Percentiles rank a stretch among this genome's conserved stretches.
Evolutionary conservation across 805 yeast species (phyloP).

Genomic region (Metschnikowia borealis): DNA sequence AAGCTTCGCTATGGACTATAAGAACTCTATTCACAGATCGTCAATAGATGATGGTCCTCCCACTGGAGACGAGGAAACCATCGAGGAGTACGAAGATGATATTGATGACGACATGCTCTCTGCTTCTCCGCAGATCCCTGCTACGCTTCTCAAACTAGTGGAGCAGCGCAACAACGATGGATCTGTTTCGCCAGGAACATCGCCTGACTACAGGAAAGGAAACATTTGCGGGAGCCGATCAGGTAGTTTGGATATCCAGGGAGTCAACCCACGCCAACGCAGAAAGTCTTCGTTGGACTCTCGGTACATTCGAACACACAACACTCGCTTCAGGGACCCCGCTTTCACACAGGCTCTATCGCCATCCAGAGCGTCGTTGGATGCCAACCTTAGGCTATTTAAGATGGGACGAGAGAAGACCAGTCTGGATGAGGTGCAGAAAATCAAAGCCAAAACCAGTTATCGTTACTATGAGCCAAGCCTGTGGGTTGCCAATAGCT

Average conservation of each 20-base stretch:
- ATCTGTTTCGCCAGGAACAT: slow-evolving; percentile 27
- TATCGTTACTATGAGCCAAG: slow-evolving; percentile 42
- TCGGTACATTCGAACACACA: slow-evolving; percentile 22
- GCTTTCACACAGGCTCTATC: slow-evolving; percentile 8
- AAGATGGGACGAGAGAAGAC: slow-evolving; percentile 9
- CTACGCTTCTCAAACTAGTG: slow-evolving; percentile 51
- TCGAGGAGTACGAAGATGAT: slow-evolving; percentile 37
- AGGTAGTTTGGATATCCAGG: slow-evolving; percentile 20
- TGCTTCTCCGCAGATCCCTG: slow-evolving; percentile 69
- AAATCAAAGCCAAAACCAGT: slow-evolving; percentile 21
- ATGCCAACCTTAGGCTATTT: slow-evolving; percentile 13
- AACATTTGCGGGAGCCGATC: slow-evolving; percentile 15
- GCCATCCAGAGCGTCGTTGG: slow-evolving; percentile 14
- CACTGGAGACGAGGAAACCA: slow-evolving; percentile 22
- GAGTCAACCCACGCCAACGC: slow-evolving; percentile 7
- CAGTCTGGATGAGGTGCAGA: slow-evolving; percentile 12
- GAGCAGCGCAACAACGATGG: slow-evolving; percentile 39
- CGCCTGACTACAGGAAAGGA: slow-evolving; percentile 22
- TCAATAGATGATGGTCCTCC: slow-evolving; percentile 9
- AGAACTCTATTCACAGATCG: not conserved
- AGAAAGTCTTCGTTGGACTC: slow-evolving; percentile 31
- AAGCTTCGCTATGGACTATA: not conserved
- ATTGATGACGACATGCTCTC: slow-evolving; percentile 45
- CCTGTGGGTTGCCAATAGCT: slow-evolving; percentile 32
- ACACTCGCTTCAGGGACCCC: slow-evolving; percentile 20